A percentile compares a stretch with the other conserved stretches of the same genome.
Evolutionary conservation across 495 filamentous ascomycete species (phyloP).

Genomic region (Tuber magnatum): DNA sequence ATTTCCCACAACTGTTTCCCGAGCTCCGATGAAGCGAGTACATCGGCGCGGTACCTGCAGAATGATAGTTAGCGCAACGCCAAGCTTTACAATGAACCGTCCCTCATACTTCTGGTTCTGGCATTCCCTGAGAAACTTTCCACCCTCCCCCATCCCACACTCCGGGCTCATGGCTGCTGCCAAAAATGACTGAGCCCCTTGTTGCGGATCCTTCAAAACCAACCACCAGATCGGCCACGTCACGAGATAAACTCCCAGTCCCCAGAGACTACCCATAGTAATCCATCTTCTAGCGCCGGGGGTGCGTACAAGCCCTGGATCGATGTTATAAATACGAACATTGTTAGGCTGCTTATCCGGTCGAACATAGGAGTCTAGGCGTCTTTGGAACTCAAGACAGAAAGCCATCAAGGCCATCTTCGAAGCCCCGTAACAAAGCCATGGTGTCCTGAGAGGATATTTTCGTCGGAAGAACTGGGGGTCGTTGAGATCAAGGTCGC

Average conservation of each 20-base stretch:
- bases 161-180: slow-evolving; percentile 74
- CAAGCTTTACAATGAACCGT: slow-evolving; percentile 21
- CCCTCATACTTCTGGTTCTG: slow-evolving; percentile 56
- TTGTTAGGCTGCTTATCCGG: slow-evolving; percentile 76
- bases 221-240: slow-evolving; percentile 79
- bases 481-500: slow-evolving; percentile 42
- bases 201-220: slow-evolving; percentile 69
- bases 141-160: slow-evolving; percentile 56
- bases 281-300: slow-evolving; percentile 82
- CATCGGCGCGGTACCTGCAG: slow-evolving; percentile 47
- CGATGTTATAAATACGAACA: slow-evolving; percentile 70
- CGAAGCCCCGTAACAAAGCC: slow-evolving; percentile 70
- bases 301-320: slow-evolving; percentile 77
- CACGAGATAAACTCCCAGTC: slow-evolving; percentile 67
- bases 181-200: slow-evolving; percentile 80
- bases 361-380: slow-evolving; percentile 69
- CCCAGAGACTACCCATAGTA: slow-evolving; percentile 73
- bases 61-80: background rate
- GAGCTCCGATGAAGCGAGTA: slow-evolving; percentile 67
- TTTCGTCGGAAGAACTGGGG: slow-evolving; percentile 27
- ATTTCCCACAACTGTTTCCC: slow-evolving; percentile 81
- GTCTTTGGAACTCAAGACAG: slow-evolving; percentile 79
- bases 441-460: slow-evolving; percentile 42
- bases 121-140: slow-evolving; percentile 81
- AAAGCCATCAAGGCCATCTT: slow-evolving; percentile 87